These are phyloP conservation scores for Pilasporangium apinafurcum DNA, from an alignment of 352 stramenopile species.

Conservation along the genomic window DNA sequence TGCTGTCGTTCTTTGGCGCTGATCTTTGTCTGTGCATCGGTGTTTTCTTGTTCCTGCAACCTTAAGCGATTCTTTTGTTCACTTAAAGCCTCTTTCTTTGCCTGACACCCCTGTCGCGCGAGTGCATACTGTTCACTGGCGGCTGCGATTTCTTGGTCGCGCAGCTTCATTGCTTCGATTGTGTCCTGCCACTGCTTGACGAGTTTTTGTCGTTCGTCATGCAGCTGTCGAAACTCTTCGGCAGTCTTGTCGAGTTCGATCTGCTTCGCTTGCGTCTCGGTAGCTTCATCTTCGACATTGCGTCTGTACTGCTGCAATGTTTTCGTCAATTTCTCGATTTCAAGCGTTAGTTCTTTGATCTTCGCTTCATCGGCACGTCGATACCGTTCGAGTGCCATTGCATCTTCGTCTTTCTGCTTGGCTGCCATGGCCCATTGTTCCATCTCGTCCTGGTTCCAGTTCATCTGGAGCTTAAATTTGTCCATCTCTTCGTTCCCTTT, in stretches of 20 bases:
- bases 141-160: slow-evolving; percentile 91
- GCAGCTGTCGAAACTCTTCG: slow-evolving; percentile 90
- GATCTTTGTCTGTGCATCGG: slow-evolving; percentile 68
- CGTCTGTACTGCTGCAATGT: slow-evolving; percentile 73
- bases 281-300: slow-evolving; percentile 74
- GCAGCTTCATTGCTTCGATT: slow-evolving; percentile 89
- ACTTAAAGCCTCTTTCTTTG: slow-evolving; percentile 63
- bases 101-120: slow-evolving; percentile 37
- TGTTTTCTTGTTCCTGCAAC: slow-evolving; percentile 83
- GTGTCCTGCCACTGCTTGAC: slow-evolving; percentile 94
- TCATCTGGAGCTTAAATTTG: slow-evolving; percentile 95
- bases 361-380: slow-evolving; percentile 91
- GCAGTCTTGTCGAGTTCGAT: slow-evolving; percentile 95
- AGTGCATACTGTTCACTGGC: slow-evolving; percentile 87
- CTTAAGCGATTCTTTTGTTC: slow-evolving; percentile 79
- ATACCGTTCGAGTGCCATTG: slow-evolving; percentile 91
- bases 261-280: slow-evolving; percentile 93
- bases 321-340: slow-evolving; percentile 92
- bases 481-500: slow-evolving; percentile 93
- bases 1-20: slow-evolving; percentile 63
- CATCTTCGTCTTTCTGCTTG: slow-evolving; percentile 96
- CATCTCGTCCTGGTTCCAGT: slow-evolving; percentile 98
- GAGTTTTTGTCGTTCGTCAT: slow-evolving; percentile 91
- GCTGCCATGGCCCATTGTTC: slow-evolving; percentile 95
- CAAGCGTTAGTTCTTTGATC: slow-evolving; percentile 92